These are phyloP conservation scores for Escovopsis sp. DNA, from an alignment of 2,329 filamentous ascomycete genomes.

Conservation along the genomic window DNA sequence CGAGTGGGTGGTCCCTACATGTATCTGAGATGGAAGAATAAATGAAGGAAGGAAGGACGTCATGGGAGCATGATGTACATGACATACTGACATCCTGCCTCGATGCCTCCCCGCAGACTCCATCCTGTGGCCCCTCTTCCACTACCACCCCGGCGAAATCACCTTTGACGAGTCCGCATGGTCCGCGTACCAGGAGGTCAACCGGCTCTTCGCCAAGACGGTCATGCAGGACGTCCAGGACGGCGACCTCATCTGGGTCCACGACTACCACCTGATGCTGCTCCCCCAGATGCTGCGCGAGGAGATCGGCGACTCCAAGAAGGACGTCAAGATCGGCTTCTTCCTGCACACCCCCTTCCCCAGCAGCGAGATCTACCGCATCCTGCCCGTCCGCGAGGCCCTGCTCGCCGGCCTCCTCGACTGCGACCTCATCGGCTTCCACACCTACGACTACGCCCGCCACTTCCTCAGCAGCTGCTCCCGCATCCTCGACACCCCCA, in stretches of 20 bases:
- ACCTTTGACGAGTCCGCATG: constrained; percentile 93
- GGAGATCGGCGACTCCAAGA: constrained; percentile 63
- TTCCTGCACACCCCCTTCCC: constrained; percentile 97
- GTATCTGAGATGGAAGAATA: no score
- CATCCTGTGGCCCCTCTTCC: constrained; percentile 96
- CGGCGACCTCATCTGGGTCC: constrained; percentile 92
- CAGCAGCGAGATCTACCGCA: constrained; percentile 91
- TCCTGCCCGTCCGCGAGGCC: constrained; percentile 80
- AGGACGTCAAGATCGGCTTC: constrained; percentile 95
- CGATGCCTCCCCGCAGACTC: constrained; percentile 44
- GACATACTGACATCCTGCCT: background rate
- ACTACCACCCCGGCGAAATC: constrained; percentile 97
- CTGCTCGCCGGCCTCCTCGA: constrained; percentile 77
- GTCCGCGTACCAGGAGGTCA: constrained; percentile 86
- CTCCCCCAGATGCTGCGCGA: constrained; percentile 89
- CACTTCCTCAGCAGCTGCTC: constrained; percentile 95
- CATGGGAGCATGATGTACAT: background rate
- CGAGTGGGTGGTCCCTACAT: no score
- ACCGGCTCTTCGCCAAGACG: constrained; percentile 77
- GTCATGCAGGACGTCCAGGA: constrained; percentile 80
- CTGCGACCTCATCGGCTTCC: constrained; percentile 92
- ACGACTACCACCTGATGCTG: constrained; percentile 97
- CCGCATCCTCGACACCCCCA: constrained; percentile 66
- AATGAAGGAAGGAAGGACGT: no score
- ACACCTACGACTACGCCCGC: constrained; percentile 97